Evolutionary conservation across 2,329 filamentous ascomycete species (phyloP), one percentile per base, ranked within the genome.

Genomic region (Dendrostoma leiphaemia): DNA sequence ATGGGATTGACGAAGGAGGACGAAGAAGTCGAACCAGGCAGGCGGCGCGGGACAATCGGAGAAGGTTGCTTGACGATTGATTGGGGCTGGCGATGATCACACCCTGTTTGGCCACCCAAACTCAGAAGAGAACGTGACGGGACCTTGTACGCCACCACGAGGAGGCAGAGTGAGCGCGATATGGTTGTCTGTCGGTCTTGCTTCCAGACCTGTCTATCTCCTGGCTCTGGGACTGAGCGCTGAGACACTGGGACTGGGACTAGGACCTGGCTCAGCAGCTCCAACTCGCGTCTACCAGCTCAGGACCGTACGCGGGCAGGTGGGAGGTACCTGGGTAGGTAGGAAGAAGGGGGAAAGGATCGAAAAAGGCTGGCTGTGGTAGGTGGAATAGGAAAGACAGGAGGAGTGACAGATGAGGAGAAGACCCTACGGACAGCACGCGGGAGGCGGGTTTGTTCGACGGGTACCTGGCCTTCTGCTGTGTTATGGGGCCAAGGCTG

Each of bases 381-480:
- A 40, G 19, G 21, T n/a, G 23, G 23, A 13, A 40, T 41, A 41
- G 37, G 21, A 41, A 41, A 19, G 15, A 19, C 23, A 41, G 38
- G 38, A 41, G 38, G n/a, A 21, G 12, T 15, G 12, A 15, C 37
- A 24, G 21, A 28, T 23, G 24, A 29, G 26, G 8, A 32, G 31
- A 32, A 15, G 31, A 15, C 9, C 4, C 21, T 26, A 26, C 23
- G 13, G 17, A 15, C 19, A 41, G 37, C 21, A 41, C 21, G 37
- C n/a, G n/a, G n/a, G n/a, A n/a, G n/a, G n/a, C n/a, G n/a, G n/a
- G n/a, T n/a, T n/a, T n/a, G n/a, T n/a, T n/a, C n/a, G n/a, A n/a
- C n/a, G 45, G 46, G 17, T 48, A 48, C 46, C 46, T 48, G 23
- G 26, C 46, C 28, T 23, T 38, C 46, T 48, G 46, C 47, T n/a